Evolutionary conservation across 371 early-diverging fungal species (phyloP).

Genomic region (Mucor piriformis): DNA sequence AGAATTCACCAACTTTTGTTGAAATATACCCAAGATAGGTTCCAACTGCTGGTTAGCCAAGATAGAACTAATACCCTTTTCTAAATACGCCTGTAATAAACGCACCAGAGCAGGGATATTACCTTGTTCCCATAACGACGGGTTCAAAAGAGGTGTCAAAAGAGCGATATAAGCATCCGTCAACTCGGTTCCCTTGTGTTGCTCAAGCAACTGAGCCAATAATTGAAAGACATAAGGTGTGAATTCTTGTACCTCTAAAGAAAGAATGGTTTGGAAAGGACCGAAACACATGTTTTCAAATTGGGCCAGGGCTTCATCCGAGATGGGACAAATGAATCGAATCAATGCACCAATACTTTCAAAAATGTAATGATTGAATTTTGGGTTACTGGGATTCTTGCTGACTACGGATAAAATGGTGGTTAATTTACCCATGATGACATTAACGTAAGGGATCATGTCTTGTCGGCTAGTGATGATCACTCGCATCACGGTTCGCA

Average conservation of each 20-base stretch:
- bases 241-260: conserved; percentile 90
- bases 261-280: conserved; percentile 91
- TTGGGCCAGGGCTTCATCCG: conserved; percentile 67
- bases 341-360: conserved; percentile 91
- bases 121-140: conserved; percentile 88
- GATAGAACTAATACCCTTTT: conserved; percentile 69
- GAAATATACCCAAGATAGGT: conserved; percentile 90
- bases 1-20: conserved; percentile 87
- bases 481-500: conserved; percentile 88
- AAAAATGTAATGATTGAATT: conserved; percentile 95
- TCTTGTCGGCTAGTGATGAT: conserved; percentile 75
- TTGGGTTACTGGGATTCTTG: conserved; percentile 95
- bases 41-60: conserved; percentile 69
- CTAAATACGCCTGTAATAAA: conserved; percentile 83
- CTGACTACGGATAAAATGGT: conserved; percentile 82
- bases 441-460: conserved; percentile 70
- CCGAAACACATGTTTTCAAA: conserved; percentile 78
- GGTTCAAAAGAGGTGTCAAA: conserved; percentile 80
- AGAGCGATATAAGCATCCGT: conserved; percentile 74
- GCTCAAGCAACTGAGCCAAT: conserved; percentile 81
- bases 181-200: conserved; percentile 70
- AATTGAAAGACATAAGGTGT: conserved; percentile 97
- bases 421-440: conserved; percentile 74
- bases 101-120: conserved; percentile 94
- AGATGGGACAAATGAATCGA: conserved; percentile 66